Conservation (phyloP, 345 rosid genomes). For the Brassica cretica region DNA sequence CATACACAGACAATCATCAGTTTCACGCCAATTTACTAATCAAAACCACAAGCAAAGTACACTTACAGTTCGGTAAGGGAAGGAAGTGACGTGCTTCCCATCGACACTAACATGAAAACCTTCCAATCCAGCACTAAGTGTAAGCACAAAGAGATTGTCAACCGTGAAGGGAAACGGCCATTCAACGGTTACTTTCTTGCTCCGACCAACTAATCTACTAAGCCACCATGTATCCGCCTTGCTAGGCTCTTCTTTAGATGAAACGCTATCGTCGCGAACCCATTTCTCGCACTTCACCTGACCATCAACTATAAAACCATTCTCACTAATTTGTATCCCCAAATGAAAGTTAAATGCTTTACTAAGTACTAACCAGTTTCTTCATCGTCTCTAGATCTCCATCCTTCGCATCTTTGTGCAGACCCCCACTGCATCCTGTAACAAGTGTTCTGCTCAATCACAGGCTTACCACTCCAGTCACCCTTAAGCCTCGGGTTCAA, state of each 20-base stretch:
- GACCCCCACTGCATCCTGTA: slow-evolving; percentile 88
- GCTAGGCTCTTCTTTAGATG: slow-evolving; percentile 58
- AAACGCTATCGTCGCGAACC: slow-evolving; percentile 66
- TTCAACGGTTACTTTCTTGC: slow-evolving; percentile 60
- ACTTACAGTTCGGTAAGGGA: slow-evolving; percentile 87
- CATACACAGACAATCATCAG: slow-evolving; percentile 16
- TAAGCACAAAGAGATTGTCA: slow-evolving; percentile 70
- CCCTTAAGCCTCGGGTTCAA: slow-evolving; percentile 92
- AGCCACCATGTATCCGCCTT: slow-evolving; percentile 75
- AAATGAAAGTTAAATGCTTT: background rate
- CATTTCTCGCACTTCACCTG: slow-evolving; percentile 87
- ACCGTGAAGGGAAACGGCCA: slow-evolving; percentile 81
- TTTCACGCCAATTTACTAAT: slow-evolving; percentile 10
- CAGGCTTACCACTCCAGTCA: slow-evolving; percentile 84
- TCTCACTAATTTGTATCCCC: background rate
- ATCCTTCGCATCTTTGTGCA: slow-evolving; percentile 76
- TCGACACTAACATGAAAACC: slow-evolving; percentile 83
- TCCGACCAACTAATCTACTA: slow-evolving; percentile 63
- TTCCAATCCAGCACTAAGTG: slow-evolving; percentile 85
- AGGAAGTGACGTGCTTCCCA: slow-evolving; percentile 83
- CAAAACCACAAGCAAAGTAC: background rate
- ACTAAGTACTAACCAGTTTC: slow-evolving; percentile 62
- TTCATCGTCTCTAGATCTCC: slow-evolving; percentile 73
- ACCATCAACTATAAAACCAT: slow-evolving; percentile 62
- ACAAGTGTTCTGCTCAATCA: slow-evolving; percentile 91